Evolutionary conservation across 2,329 filamentous ascomycete species (phyloP).

Genomic region (Penicillium sp.): DNA sequence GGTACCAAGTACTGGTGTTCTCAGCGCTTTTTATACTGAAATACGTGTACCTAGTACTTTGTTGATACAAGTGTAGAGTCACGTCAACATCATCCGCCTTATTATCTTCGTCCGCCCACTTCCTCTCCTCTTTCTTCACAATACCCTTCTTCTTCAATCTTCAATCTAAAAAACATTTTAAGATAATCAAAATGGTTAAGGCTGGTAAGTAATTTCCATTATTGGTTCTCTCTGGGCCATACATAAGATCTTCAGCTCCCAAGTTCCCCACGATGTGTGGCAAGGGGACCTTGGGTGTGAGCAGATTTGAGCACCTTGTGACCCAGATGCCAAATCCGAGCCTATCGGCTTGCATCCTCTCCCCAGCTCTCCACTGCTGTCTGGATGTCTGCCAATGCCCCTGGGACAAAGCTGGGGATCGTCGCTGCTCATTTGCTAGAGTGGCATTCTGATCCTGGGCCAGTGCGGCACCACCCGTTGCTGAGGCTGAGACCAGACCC

Average conservation of each 20-base stretch:
- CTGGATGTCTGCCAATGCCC: neutral
- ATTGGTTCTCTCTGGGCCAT: conserved; percentile 23
- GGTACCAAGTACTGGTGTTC: neutral
- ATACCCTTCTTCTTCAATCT: conserved; percentile 8
- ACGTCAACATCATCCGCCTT: conserved; percentile 29
- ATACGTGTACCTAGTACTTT: conserved; percentile 15
- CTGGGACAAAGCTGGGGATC: neutral
- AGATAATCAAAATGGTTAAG: conserved; percentile 91
- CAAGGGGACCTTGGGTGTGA: conserved; percentile 42
- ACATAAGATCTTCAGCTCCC: conserved; percentile 5
- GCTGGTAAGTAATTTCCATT: conserved; percentile 67
- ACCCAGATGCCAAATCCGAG: conserved; percentile 16
- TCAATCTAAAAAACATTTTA: conserved; percentile 26
- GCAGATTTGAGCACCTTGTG: conserved; percentile 47
- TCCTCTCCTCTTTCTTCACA: conserved; percentile 17
- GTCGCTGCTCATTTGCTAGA: conserved; percentile 9
- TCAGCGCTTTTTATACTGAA: neutral
- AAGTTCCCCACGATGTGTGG: conserved; percentile 30
- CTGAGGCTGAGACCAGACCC: neutral
- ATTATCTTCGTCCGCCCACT: conserved; percentile 23
- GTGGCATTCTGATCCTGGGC: neutral
- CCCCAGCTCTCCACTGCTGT: conserved; percentile 9
- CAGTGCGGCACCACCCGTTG: neutral
- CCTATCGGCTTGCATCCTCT: conserved; percentile 30
- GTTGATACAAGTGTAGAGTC: conserved; percentile 12